Conservation (phyloP, 345 rosid genomes). For the Cardiospermum halicacabum region DNA sequence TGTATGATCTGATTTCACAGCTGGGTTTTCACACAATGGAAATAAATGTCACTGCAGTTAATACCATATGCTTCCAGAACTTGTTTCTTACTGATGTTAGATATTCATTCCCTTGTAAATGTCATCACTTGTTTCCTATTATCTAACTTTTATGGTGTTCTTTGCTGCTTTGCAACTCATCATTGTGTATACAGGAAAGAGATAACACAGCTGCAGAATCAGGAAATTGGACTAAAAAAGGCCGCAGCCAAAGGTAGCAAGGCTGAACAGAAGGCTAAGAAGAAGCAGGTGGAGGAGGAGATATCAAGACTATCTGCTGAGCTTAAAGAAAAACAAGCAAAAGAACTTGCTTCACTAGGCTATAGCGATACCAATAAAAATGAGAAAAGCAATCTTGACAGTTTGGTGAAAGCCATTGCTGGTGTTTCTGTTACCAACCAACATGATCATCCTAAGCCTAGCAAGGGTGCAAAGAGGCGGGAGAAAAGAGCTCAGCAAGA, state of each 20-base stretch:
- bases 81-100: neutral
- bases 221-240: constrained; percentile 78
- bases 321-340: constrained; percentile 70
- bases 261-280: constrained; percentile 96
- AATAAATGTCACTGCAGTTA: neutral
- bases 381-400: constrained; percentile 64
- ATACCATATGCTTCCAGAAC: neutral
- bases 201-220: constrained; percentile 66
- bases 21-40: neutral
- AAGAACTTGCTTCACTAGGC: constrained; percentile 75
- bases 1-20: neutral
- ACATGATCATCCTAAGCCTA: constrained; percentile 56
- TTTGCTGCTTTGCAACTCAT: neutral
- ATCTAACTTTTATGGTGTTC: neutral
- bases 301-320: constrained; percentile 56
- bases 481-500: constrained; percentile 91
- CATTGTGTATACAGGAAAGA: constrained; percentile 56
- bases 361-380: constrained; percentile 38
- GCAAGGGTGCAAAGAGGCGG: constrained; percentile 72
- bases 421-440: constrained; percentile 64
- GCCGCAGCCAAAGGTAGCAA: constrained; percentile 95
- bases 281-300: constrained; percentile 93
- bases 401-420: constrained; percentile 76
- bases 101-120: neutral
- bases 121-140: neutral